Conservation (phyloP, 306 rosid species). For the Ziziphus jujuba region DNA sequence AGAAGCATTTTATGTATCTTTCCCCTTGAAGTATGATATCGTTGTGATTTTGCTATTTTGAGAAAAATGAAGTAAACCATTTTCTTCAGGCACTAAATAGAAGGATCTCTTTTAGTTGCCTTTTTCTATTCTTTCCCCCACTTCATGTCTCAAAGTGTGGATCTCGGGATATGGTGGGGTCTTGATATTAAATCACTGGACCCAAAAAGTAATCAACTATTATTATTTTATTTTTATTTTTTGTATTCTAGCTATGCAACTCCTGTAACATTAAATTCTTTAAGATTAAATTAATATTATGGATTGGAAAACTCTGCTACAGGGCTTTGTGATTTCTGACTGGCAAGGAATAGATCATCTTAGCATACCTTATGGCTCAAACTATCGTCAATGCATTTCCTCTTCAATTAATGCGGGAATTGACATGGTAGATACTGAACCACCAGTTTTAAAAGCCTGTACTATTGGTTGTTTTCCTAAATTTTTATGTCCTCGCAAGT, state of each 20-base stretch:
- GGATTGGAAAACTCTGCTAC: constrained; percentile 29
- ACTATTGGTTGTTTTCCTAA: neutral
- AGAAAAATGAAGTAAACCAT: too few species aligned
- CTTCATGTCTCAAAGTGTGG: too few species aligned
- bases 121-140: too few species aligned
- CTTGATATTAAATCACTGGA: too few species aligned
- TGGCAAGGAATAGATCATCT: constrained; percentile 80
- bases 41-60: too few species aligned
- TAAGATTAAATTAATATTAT: constrained; percentile 3
- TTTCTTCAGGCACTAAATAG: too few species aligned
- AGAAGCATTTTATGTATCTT: too few species aligned
- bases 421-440: constrained; percentile 62
- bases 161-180: too few species aligned
- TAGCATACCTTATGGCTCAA: constrained; percentile 51
- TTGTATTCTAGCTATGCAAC: constrained; percentile 13
- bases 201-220: neutral
- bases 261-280: neutral
- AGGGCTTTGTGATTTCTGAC: constrained; percentile 90
- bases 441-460: constrained; percentile 13
- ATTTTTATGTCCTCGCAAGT: constrained; percentile 10
- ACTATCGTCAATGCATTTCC: constrained; percentile 63
- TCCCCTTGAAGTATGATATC: too few species aligned
- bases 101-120: too few species aligned
- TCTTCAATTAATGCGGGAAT: constrained; percentile 75
- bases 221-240: constrained; percentile 11